phyloP scores from a whole-genome alignment of 2,329 filamentous ascomycete genomes.

The Pseudocercospora fuligena region DNA sequence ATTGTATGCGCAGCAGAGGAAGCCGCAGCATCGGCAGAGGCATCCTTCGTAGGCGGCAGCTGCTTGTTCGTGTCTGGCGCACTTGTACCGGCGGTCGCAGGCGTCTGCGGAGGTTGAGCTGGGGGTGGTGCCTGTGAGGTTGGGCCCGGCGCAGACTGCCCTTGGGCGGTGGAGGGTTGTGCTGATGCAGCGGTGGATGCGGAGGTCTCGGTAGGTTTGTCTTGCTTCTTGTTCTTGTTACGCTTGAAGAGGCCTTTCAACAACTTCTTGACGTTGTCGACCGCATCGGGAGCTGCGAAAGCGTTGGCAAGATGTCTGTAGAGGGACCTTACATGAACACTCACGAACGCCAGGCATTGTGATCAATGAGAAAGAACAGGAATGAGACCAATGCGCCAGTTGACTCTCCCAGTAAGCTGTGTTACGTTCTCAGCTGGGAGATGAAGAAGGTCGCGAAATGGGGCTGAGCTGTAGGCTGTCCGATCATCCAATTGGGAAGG shows the following conservation, averaged over 20 bases:
- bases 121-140: slow-evolving; percentile 14
- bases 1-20: not conserved
- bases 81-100: slow-evolving; percentile 1
- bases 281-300: slow-evolving; percentile 30
- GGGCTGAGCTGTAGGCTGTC: not conserved
- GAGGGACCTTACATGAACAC: slow-evolving; percentile 14
- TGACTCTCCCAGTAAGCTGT: not conserved
- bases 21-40: slow-evolving; percentile 2
- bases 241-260: slow-evolving; percentile 32
- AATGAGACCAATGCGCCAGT: not conserved
- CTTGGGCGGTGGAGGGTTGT: not conserved
- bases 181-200: slow-evolving; percentile 15
- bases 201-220: slow-evolving; percentile 14
- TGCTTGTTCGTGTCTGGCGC: slow-evolving; percentile 31
- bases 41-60: slow-evolving; percentile 23
- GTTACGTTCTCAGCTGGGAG: not conserved
- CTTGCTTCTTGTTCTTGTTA: slow-evolving; percentile 28
- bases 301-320: slow-evolving; percentile 13
- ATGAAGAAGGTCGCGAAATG: not conserved
- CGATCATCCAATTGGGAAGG: slow-evolving; percentile 1
- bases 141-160: slow-evolving; percentile 7
- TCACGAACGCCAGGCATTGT: slow-evolving; percentile 32
- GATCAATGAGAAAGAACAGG: slow-evolving; percentile 1
- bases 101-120: slow-evolving; percentile 1
- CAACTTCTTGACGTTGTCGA: slow-evolving; percentile 32